Percentiles rank a stretch among this genome's conserved stretches.
These are phyloP conservation scores for Magnusiomyces clavatus DNA, from an alignment of 1,139 yeast genomes.

Conservation along the genomic window DNA sequence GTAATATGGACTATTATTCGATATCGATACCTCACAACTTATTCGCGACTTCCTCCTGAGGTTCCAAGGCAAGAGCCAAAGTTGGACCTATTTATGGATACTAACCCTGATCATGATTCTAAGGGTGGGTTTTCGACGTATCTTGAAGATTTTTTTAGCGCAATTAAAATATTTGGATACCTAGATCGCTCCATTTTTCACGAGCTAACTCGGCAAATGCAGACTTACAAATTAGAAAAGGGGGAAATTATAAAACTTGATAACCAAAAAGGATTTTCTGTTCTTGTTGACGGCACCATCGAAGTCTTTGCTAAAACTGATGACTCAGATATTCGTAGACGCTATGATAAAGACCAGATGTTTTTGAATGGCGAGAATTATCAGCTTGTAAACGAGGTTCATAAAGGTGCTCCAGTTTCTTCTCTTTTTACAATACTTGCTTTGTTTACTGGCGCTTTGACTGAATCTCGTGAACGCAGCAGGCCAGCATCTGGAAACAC, in stretches of 20 bases:
- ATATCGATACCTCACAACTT: constrained; percentile 44
- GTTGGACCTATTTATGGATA: constrained; percentile 37
- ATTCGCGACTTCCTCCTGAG: constrained; percentile 46
- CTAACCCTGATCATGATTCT: constrained; percentile 31
- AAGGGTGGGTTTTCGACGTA: constrained; percentile 47
- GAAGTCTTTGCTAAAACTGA: constrained; percentile 64
- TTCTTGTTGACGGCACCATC: constrained; percentile 89
- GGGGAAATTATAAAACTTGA: constrained; percentile 72
- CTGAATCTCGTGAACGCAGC: too few relatives aligned
- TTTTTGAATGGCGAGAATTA: constrained; percentile 48
- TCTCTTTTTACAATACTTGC: constrained; percentile 76
- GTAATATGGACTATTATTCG: constrained; percentile 38
- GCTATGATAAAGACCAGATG: constrained; percentile 36
- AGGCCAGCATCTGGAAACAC: not conserved
- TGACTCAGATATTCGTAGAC: constrained; percentile 11
- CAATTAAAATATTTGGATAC: constrained; percentile 91
- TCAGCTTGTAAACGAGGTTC: constrained; percentile 75
- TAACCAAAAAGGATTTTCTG: constrained; percentile 75
- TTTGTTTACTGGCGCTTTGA: constrained; percentile 45
- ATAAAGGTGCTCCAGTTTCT: constrained; percentile 76
- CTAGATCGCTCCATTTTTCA: constrained; percentile 85
- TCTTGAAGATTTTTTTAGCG: constrained; percentile 80
- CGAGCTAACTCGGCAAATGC: constrained; percentile 86
- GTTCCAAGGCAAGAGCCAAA: constrained; percentile 37
- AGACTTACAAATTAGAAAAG: constrained; percentile 70